Conservation (phyloP, 257 asterid species). For the Salvia splendens region DNA sequence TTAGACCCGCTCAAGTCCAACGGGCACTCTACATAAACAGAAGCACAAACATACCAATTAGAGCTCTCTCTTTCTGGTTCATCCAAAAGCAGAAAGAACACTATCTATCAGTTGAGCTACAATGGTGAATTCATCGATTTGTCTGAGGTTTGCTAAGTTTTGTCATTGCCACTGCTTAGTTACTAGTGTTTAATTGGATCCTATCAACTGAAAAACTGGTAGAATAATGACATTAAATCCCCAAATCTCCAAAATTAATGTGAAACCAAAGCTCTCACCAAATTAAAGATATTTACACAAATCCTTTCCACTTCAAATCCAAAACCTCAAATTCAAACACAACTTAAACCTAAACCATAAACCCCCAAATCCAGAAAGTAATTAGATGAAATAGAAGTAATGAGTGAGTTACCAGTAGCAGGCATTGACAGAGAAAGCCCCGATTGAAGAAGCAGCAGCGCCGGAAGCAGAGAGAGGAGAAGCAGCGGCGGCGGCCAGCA, state of each 20-base stretch:
- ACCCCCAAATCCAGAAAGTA: not conserved
- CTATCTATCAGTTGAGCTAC: not conserved
- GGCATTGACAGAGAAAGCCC: constrained; percentile 40
- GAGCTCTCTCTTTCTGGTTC: not conserved
- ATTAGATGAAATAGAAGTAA: not conserved
- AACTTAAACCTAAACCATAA: constrained; percentile 7
- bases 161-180: not conserved
- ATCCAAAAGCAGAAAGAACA: not conserved
- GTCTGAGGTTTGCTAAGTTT: not conserved
- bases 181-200: not conserved
- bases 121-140: not conserved
- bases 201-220: not conserved
- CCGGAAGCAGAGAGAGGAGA: constrained; percentile 40
- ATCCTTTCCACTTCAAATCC: constrained; percentile 15
- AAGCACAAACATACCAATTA: constrained; percentile 9
- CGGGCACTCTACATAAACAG: constrained; percentile 75
- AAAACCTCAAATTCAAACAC: constrained; percentile 21
- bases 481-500: constrained; percentile 32
- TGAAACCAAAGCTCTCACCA: constrained; percentile 12
- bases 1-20: constrained; percentile 73
- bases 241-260: too few species aligned
- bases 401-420: constrained; percentile 51
- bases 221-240: not conserved
- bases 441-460: constrained; percentile 42
- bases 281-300: not conserved